Conservation (phyloP, 495 filamentous ascomycete genomes). For the Aspergillus biplanus region DNA sequence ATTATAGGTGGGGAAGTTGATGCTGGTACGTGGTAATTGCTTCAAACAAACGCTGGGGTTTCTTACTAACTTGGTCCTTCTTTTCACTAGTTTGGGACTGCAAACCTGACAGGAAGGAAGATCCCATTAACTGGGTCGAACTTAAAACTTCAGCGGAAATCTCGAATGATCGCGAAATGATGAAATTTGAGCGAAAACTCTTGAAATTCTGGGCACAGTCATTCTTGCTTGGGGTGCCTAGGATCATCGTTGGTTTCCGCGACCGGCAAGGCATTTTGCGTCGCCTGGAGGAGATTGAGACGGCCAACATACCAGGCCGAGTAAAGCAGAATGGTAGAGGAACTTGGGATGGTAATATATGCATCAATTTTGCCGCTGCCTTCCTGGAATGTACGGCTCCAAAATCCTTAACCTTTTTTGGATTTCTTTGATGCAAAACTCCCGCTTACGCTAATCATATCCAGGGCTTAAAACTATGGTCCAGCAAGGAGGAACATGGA, state of each 20-base stretch:
- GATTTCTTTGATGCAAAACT: background rate
- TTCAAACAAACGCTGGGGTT: background rate
- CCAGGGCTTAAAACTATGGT: slow-evolving; percentile 70
- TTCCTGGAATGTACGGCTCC: slow-evolving; percentile 71
- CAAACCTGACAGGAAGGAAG: slow-evolving; percentile 66
- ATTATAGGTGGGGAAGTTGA: slow-evolving; percentile 96
- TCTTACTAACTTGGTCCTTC: background rate
- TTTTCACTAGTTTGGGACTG: slow-evolving; percentile 77
- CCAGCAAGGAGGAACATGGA: slow-evolving; percentile 76
- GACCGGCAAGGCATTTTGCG: slow-evolving; percentile 71
- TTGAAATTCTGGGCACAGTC: slow-evolving; percentile 97
- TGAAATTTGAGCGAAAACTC: slow-evolving; percentile 85
- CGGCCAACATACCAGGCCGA: slow-evolving; percentile 69
- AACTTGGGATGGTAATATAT: slow-evolving; percentile 86
- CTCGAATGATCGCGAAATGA: slow-evolving; percentile 61
- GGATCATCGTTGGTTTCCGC: slow-evolving; percentile 89
- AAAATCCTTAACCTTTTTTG: background rate
- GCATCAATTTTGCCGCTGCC: slow-evolving; percentile 80
- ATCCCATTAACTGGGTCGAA: slow-evolving; percentile 87
- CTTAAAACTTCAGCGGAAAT: slow-evolving; percentile 87
- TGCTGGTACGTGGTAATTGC: slow-evolving; percentile 59
- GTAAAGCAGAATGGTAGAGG: slow-evolving; percentile 65
- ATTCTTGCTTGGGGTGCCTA: slow-evolving; percentile 89
- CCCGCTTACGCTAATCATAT: slow-evolving; percentile 6
- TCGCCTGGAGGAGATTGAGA: slow-evolving; percentile 75